Conservation (phyloP, 139 green algal species). For the Deuterostichococcus epilithicus region DNA sequence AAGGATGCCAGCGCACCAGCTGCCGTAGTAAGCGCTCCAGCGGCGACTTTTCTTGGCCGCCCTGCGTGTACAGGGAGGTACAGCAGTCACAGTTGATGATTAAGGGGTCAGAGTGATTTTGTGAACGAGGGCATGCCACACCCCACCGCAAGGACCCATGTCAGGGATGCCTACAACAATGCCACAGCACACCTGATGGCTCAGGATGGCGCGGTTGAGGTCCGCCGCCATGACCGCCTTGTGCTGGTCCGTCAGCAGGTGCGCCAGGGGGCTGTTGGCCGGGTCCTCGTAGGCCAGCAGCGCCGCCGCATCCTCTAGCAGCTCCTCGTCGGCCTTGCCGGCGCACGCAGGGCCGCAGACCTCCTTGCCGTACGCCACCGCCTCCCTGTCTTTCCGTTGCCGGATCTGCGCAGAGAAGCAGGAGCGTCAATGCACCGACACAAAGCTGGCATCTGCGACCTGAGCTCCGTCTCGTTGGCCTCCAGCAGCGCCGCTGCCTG, state of each 20-base stretch:
- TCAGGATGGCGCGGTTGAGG: constrained; percentile 49
- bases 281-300: constrained; percentile 72
- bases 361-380: neutral
- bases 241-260: constrained; percentile 45
- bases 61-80: neutral
- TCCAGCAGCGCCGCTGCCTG: constrained; percentile 15
- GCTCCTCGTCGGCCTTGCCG: neutral
- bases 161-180: too few species aligned
- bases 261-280: constrained; percentile 38
- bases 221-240: constrained; percentile 41
- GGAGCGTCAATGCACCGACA: constrained; percentile 33
- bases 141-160: too few species aligned
- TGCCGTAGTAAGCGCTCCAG: constrained; percentile 42
- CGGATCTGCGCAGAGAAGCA: constrained; percentile 14
- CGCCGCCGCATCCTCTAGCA: constrained; percentile 51
- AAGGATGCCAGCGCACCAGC: neutral
- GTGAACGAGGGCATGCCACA: neutral
- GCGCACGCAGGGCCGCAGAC: neutral
- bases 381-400: constrained; percentile 25
- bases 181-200: constrained; percentile 4
- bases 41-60: constrained; percentile 19
- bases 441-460: constrained; percentile 49
- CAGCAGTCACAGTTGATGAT: neutral
- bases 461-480: constrained; percentile 25
- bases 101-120: too few species aligned